Conservation (phyloP, 139 green algal genomes). For the Auxenochlorella pyrenoidosa region DNA sequence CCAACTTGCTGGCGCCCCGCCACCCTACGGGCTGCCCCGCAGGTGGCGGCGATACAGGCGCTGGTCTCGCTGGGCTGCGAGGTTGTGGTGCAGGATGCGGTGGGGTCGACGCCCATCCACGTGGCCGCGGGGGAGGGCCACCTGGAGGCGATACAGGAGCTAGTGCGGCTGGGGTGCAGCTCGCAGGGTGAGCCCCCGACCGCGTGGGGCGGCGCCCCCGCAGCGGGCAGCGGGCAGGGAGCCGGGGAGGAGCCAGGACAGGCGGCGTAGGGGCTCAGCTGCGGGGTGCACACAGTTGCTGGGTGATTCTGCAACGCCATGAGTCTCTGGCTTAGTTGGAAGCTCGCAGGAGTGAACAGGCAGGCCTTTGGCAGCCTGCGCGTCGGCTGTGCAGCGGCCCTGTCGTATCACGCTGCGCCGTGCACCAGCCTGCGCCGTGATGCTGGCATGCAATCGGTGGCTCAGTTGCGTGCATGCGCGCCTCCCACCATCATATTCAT, state of each 20-base stretch:
- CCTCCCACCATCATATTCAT: neutral
- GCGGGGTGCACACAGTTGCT: neutral
- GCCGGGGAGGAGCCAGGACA: no score
- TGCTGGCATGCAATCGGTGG: no score
- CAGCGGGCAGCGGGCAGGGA: neutral
- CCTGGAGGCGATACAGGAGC: slow-evolving; percentile 52
- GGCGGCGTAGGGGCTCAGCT: no score
- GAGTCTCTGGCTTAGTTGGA: no score
- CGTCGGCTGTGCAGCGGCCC: no score
- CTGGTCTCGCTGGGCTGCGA: slow-evolving; percentile 60
- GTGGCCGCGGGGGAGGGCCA: slow-evolving; percentile 72
- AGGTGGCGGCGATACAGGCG: slow-evolving; percentile 62
- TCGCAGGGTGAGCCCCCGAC: slow-evolving; percentile 12
- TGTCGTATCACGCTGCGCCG: no score
- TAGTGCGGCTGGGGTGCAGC: slow-evolving; percentile 57
- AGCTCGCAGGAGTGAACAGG: no score
- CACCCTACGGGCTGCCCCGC: neutral
- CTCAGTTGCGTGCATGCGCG: neutral
- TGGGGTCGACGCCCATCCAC: slow-evolving; percentile 63
- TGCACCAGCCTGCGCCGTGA: no score
- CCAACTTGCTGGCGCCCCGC: no score
- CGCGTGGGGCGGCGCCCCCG: neutral
- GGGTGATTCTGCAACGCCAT: neutral
- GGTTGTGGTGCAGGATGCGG: slow-evolving; percentile 55
- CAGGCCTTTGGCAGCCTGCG: no score